Conservation (phyloP, 164 flowering plant species). For the Aristolochia contorta region DNA sequence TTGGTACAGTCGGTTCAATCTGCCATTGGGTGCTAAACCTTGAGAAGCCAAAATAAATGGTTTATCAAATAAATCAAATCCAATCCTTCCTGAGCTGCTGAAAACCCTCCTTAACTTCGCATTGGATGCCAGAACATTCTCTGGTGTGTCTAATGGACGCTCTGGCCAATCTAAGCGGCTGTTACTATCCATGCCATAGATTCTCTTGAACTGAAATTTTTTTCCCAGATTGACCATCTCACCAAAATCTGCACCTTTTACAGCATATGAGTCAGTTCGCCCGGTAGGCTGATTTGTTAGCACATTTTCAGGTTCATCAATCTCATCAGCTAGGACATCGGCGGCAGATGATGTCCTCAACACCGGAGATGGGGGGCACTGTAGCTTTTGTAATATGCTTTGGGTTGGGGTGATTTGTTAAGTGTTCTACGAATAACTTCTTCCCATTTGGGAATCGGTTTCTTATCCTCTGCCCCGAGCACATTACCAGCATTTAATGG, state of each 20-base stretch:
- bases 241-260: conserved; percentile 11
- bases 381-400: conserved; percentile 51
- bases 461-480: conserved; percentile 40
- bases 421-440: conserved; percentile 70
- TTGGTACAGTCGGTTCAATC: conserved; percentile 35
- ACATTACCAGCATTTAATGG: conserved; percentile 54
- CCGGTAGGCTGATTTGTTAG: conserved; percentile 14
- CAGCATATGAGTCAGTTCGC: conserved; percentile 9
- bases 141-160: conserved; percentile 39
- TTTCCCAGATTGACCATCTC: conserved; percentile 15
- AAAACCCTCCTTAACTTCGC: conserved; percentile 47
- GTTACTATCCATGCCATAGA: conserved; percentile 37
- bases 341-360: conserved; percentile 50
- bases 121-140: conserved; percentile 32
- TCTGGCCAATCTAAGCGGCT: conserved; percentile 74
- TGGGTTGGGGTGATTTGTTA: conserved; percentile 55
- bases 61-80: conserved; percentile 37
- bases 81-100: conserved; percentile 63
- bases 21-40: conserved; percentile 12
- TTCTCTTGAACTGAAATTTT: conserved; percentile 31
- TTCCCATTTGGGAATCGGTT: conserved; percentile 91
- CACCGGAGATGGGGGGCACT: conserved; percentile 90
- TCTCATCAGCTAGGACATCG: conserved; percentile 49
- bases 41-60: conserved; percentile 21
- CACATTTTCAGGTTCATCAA: conserved; percentile 22